phyloP scores from a whole-genome alignment of 2,329 filamentous ascomycete species.

The Ophiostoma sp. region DNA sequence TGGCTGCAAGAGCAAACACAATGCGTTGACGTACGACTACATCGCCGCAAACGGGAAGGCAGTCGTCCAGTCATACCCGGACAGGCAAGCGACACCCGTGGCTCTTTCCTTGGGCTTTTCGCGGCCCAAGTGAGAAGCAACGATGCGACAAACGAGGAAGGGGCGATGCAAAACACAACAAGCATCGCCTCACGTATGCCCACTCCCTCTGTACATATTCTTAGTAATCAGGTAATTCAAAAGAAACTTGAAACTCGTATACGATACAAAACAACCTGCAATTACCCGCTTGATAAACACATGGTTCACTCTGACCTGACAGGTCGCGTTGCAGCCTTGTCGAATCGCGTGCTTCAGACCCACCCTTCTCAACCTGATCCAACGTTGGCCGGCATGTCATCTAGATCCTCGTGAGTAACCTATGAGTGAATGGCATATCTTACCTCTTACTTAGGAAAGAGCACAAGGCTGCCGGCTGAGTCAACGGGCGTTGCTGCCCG shows the following conservation, averaged over 20 bases:
- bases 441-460: not conserved
- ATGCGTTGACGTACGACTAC: not conserved
- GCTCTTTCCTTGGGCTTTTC: not conserved
- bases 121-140: not conserved
- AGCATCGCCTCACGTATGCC: not conserved
- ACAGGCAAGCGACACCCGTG: not conserved
- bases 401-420: not conserved
- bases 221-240: no score
- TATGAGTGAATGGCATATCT: no score
- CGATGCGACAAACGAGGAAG: not conserved
- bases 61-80: not conserved
- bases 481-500: conserved; percentile 15
- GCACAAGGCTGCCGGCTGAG: conserved; percentile 20
- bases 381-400: not conserved
- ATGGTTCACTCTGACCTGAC: not conserved
- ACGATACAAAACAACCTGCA: not conserved
- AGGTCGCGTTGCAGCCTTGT: conserved; percentile 21
- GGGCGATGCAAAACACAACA: not conserved
- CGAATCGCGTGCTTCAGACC: conserved; percentile 17
- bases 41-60: conserved; percentile 11
- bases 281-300: not conserved
- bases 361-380: conserved; percentile 8
- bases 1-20: not conserved
- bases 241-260: not conserved
- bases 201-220: no score